These are phyloP conservation scores for Ilex asprella DNA, from an alignment of 257 asterid species.

Conservation along the genomic window DNA sequence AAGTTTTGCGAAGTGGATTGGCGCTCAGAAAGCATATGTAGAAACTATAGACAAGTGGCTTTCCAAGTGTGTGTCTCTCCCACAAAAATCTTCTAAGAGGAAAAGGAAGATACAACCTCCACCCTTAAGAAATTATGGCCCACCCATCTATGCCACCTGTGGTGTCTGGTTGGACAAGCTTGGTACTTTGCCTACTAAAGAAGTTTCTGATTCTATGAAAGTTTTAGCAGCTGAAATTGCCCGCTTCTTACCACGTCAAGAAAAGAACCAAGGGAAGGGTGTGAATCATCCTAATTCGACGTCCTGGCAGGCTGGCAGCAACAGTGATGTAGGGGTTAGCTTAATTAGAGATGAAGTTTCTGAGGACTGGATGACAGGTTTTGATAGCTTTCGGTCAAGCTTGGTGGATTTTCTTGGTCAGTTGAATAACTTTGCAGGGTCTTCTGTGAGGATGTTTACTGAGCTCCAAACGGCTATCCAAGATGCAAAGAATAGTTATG, in stretches of 20 bases:
- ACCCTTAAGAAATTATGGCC: conserved; percentile 57
- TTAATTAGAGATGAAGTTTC: conserved; percentile 31
- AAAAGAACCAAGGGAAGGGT: conserved; percentile 56
- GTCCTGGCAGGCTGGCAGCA: conserved; percentile 9
- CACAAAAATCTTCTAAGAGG: conserved; percentile 53
- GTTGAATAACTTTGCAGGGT: conserved; percentile 54
- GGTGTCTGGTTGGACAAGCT: conserved; percentile 73
- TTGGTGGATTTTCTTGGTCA: conserved; percentile 64
- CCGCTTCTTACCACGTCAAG: conserved; percentile 69
- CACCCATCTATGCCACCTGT: conserved; percentile 82
- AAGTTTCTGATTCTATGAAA: conserved; percentile 59
- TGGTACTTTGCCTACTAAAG: conserved; percentile 44
- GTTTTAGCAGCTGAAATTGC: conserved; percentile 64
- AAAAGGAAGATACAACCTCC: conserved; percentile 47
- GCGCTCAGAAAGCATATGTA: conserved; percentile 62
- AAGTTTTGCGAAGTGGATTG: conserved; percentile 73
- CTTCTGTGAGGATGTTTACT: conserved; percentile 50
- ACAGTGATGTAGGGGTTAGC: conserved; percentile 18
- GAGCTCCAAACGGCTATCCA: conserved; percentile 49
- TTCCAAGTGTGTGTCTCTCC: conserved; percentile 53
- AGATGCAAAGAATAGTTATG: conserved; percentile 54
- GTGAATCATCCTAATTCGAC: conserved; percentile 14
- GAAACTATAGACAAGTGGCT: conserved; percentile 88
- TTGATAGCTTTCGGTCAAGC: conserved; percentile 60
- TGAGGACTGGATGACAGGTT: conserved; percentile 38